A percentile compares a stretch with the other conserved stretches of the same genome.
Evolutionary conservation across 371 early-diverging fungal genomes (phyloP).

Genomic region (Phascolomyces articulosus): DNA sequence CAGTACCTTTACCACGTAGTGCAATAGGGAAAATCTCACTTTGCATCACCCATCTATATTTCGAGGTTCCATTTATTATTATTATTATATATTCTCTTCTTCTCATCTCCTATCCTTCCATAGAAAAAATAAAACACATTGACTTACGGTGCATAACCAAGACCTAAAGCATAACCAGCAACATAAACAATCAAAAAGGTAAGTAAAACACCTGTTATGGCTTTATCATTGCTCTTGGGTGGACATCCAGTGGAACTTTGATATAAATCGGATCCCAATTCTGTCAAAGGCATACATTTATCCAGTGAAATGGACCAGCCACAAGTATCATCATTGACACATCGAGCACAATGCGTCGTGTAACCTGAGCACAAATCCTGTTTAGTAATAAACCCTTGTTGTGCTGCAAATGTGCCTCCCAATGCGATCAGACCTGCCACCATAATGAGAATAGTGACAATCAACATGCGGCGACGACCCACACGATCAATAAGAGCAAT

Average conservation of each 20-base stretch:
- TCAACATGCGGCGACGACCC: slow-evolving; percentile 62
- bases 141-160: slow-evolving; percentile 65
- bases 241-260: slow-evolving; percentile 39
- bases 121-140: neutral
- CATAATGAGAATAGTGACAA: slow-evolving; percentile 62
- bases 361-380: slow-evolving; percentile 57
- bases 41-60: slow-evolving; percentile 54
- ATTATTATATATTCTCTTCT: too few relatives aligned
- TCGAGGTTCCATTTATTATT: neutral
- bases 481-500: slow-evolving; percentile 59
- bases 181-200: slow-evolving; percentile 58
- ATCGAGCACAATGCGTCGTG: slow-evolving; percentile 61
- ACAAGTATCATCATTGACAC: slow-evolving; percentile 66
- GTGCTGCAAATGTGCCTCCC: slow-evolving; percentile 63
- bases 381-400: slow-evolving; percentile 55
- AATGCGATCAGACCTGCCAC: slow-evolving; percentile 56
- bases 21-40: slow-evolving; percentile 65
- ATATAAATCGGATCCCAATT: slow-evolving; percentile 28
- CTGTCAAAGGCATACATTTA: slow-evolving; percentile 23
- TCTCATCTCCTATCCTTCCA: too few relatives aligned
- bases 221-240: slow-evolving; percentile 24
- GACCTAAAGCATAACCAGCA: slow-evolving; percentile 64
- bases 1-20: slow-evolving; percentile 65
- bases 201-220: slow-evolving; percentile 35
- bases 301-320: slow-evolving; percentile 41